Percentiles rank a stretch among this genome's conserved stretches.
phyloP scores from a whole-genome alignment of 2,329 filamentous ascomycete species.

The Botrytis medusae region DNA sequence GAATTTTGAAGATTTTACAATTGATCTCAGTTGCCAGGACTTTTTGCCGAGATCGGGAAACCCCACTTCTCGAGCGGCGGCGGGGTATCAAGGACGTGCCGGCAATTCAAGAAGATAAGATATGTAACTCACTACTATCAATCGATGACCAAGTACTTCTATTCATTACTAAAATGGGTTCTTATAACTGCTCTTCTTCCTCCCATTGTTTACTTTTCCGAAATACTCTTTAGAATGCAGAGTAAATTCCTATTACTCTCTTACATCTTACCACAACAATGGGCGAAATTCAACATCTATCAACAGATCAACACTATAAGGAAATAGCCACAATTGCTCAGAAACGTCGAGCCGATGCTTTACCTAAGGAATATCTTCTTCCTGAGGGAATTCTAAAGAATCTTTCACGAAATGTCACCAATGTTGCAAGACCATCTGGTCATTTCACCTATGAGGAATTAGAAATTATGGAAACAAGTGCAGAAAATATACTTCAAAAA shows the following conservation, averaged over 20 bases:
- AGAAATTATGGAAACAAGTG: slow-evolving; percentile 36
- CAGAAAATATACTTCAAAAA: slow-evolving; percentile 31
- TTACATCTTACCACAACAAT: not conserved
- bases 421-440: slow-evolving; percentile 15
- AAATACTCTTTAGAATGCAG: not conserved
- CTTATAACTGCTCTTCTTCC: not conserved
- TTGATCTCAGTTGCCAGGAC: not conserved
- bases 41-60: slow-evolving; percentile 20
- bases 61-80: slow-evolving; percentile 9
- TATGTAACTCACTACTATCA: not conserved
- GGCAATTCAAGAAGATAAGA: not conserved
- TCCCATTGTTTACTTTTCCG: not conserved
- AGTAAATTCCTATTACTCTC: not conserved
- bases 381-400: slow-evolving; percentile 29
- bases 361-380: slow-evolving; percentile 38
- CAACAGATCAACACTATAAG: slow-evolving; percentile 41
- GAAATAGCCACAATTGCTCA: slow-evolving; percentile 42
- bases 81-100: not conserved
- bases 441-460: slow-evolving; percentile 19
- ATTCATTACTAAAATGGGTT: not conserved
- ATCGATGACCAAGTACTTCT: not conserved
- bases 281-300: slow-evolving; percentile 12
- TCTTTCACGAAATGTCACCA: slow-evolving; percentile 28
- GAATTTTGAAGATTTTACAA: not conserved
- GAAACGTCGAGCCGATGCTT: slow-evolving; percentile 39